phyloP scores from a whole-genome alignment of 2,329 filamentous ascomycete species.

The Penicillium sp. region DNA sequence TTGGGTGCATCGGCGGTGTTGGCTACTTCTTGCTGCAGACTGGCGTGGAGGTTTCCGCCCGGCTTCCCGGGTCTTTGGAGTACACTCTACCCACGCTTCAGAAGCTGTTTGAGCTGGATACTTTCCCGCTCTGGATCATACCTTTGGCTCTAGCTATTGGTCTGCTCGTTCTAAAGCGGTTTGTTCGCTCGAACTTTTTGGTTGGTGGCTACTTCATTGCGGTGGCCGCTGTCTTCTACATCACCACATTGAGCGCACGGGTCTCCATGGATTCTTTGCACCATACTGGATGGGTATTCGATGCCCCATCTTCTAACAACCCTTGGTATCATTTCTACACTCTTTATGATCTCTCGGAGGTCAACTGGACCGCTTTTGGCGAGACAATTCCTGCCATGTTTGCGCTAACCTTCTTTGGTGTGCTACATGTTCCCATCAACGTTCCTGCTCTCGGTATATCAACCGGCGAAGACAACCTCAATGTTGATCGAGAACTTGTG shows the following conservation, averaged over 20 bases:
- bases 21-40: conserved; percentile 93
- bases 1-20: conserved; percentile 95
- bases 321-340: conserved; percentile 99
- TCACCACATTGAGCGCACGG: conserved; percentile 53
- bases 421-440: conserved; percentile 97
- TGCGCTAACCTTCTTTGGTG: conserved; percentile 93
- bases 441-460: conserved; percentile 90
- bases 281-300: conserved; percentile 83
- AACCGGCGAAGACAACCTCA: conserved; percentile 86
- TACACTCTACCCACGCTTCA: conserved; percentile 77
- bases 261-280: conserved; percentile 69
- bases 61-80: conserved; percentile 79
- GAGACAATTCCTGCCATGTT: conserved; percentile 93
- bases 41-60: conserved; percentile 88
- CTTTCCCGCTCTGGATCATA: conserved; percentile 77
- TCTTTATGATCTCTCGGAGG: conserved; percentile 79
- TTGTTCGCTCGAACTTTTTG: conserved; percentile 78
- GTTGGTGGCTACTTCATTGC: conserved; percentile 85
- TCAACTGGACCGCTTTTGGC: conserved; percentile 80
- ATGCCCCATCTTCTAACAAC: conserved; percentile 77
- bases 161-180: conserved; percentile 74
- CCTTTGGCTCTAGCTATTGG: conserved; percentile 75
- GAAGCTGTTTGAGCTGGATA: conserved; percentile 72
- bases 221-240: conserved; percentile 63
- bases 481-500: conserved; percentile 87